Evolutionary conservation across 179 eudicot species (phyloP), one percentile per base, ranked within the genome.

Genomic region (Camellia oleifera): DNA sequence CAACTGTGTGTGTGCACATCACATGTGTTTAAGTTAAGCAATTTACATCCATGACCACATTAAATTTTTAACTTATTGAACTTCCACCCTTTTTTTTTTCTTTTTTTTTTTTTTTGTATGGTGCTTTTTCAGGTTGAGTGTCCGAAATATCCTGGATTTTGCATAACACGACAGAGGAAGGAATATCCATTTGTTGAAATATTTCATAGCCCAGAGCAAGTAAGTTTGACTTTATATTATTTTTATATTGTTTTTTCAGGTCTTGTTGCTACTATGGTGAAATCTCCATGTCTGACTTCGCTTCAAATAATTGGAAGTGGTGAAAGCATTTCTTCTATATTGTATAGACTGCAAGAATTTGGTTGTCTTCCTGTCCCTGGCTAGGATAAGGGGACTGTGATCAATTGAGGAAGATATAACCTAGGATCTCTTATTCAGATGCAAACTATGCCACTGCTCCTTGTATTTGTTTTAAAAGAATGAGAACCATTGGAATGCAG

Each of bases 131-230:
- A 95, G 99, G 99, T 95, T 77, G 98, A 94, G 88, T 95, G 99
- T 78, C 98, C 99, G 10, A 95, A 92, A 77, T 95, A 93, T 89
- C 97, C 97, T 79, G 99, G 99, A 52, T 95, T 95, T 63, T 95
- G 98, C 83, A 86, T 95, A 74, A 84, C 97, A 57, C 88, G 97
- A 52, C 99, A 95, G 83, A 88, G 69, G 87, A 92, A 86, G 81
- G 99, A 95, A 72, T 94, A 95, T 75, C 98, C 98, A 0, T 95
- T 95, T 82, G 75, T 95, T 77, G 99, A 94, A 86, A 86, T 95
- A 72, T 95, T 94, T 82, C 95, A 95, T 79, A 94, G 89, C 83
- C 99, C 99, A 44, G 90, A 88, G 84, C 98, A 91, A 86, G 99
- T 95, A 88, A 63, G 91, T 65, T 53, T 23, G 15, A 53, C 69